Conservation (phyloP, 108 stramenopile genomes). For the Nannochloropsis oceanica region DNA sequence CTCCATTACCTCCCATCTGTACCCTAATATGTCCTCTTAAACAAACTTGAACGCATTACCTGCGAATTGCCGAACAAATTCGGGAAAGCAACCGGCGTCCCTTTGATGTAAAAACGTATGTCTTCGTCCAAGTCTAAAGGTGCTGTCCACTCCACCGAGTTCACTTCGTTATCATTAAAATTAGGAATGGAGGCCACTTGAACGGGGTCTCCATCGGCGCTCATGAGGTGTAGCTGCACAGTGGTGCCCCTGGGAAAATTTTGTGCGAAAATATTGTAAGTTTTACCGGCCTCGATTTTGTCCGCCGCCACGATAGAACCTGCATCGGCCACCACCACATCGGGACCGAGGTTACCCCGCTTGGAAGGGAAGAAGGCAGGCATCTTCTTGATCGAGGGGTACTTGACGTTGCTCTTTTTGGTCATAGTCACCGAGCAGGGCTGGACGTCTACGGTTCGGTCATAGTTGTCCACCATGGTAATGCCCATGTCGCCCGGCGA, state of each 20-base stretch:
- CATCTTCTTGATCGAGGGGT: not conserved
- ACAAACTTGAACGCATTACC: not conserved
- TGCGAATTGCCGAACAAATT: not conserved
- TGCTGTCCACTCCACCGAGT: not conserved
- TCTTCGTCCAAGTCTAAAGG: not conserved
- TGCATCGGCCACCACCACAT: not conserved
- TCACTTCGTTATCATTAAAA: not conserved
- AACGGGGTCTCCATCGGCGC: not conserved
- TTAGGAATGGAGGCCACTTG: not conserved
- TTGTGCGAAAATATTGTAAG: not conserved
- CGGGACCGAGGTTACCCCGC: not conserved
- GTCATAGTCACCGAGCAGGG: not conserved
- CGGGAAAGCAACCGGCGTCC: not conserved
- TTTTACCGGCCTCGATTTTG: not conserved
- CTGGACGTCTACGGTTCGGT: not conserved
- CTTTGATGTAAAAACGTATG: not conserved
- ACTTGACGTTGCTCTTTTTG: not conserved
- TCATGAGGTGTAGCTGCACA: not conserved
- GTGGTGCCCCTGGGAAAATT: not conserved
- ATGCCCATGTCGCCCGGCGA: not conserved
- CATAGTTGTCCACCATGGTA: not conserved
- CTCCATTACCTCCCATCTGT: not conserved
- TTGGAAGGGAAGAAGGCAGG: not conserved
- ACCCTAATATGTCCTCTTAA: not conserved
- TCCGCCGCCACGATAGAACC: not conserved